Conservation (phyloP, 176 grass and related monocot species). For the Eleusine coracana region DNA sequence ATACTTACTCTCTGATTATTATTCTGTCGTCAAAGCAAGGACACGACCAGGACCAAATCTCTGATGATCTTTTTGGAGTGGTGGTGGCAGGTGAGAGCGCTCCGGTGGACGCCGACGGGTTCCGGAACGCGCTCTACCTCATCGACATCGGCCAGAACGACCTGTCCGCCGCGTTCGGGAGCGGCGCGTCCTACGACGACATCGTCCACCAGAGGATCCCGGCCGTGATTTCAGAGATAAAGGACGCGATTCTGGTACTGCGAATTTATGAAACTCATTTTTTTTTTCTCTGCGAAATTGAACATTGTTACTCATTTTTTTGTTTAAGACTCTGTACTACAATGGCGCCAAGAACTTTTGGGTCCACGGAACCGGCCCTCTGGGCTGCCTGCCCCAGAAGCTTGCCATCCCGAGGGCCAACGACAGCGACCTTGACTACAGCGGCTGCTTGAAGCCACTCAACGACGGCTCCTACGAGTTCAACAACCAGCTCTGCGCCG, state of each 20-base stretch:
- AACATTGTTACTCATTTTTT: neutral
- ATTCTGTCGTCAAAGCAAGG: too few relatives aligned
- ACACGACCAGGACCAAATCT: neutral
- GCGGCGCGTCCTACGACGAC: slow-evolving; percentile 39
- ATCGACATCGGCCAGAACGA: slow-evolving; percentile 87
- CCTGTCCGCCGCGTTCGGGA: slow-evolving; percentile 37
- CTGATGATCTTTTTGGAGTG: neutral
- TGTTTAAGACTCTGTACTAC: slow-evolving; percentile 44
- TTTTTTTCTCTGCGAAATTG: neutral
- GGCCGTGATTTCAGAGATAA: slow-evolving; percentile 53
- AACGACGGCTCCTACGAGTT: slow-evolving; percentile 55
- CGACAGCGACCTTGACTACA: slow-evolving; percentile 46
- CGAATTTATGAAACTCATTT: neutral
- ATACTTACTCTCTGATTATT: too few relatives aligned
- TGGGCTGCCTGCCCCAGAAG: slow-evolving; percentile 66
- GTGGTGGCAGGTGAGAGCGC: slow-evolving; percentile 2
- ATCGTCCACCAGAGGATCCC: slow-evolving; percentile 46
- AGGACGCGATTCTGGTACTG: slow-evolving; percentile 52
- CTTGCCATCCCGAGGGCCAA: slow-evolving; percentile 43
- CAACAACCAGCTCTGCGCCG: slow-evolving; percentile 44
- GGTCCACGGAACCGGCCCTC: slow-evolving; percentile 58
- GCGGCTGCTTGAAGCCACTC: slow-evolving; percentile 54
- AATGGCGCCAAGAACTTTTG: slow-evolving; percentile 63
- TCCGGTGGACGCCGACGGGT: slow-evolving; percentile 42
- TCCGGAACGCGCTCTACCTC: slow-evolving; percentile 59